Evolutionary conservation across 2,329 filamentous ascomycete genomes (phyloP), one percentile per base, ranked within the genome.

Genomic region (Epichloe coenophiala): DNA sequence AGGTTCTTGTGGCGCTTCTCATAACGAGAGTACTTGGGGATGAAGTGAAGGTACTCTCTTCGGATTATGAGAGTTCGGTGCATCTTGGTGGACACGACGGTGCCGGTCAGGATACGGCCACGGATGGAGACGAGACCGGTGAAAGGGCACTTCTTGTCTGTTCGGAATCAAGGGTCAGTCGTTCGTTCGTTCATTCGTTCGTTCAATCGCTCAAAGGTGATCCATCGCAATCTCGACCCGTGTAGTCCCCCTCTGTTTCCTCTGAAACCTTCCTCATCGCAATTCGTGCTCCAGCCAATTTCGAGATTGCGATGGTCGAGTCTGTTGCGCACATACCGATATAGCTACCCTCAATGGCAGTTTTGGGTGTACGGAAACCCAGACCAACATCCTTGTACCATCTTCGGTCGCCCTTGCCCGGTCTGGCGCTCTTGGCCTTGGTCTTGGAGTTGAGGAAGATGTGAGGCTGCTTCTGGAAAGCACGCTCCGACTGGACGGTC

Each of bases 1-100:
- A 98, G 82, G 85, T 98, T 98, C 86, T 96, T 96, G 88, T 98
- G 93, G 74, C 93, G 84, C 86, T 96, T 97, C 88, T 98, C 94
- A 77, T 98, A 98, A 84, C 93, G 88, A 72, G 87, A 81, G 84
- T 98, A 98, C 82, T 98, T 98, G 75, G 90, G 90, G 72, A 98
- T 86, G 79, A 88, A 98, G 82, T 98, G 93, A 58, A 98, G 88
- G 83, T 98, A 98, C 83, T 98, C 93, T 76, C 93, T 86, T 74
- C 93, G 93, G 82, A 98, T 94, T 77, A 98, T 86, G 72, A 97
- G 78, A 68, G 93, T 98, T 77, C 93, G 88, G 87, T 98, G 93
- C 93, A 98, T 98, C 88, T 98, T 98, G 77, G 93, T 98, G 67
- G 91, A 97, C 70, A 97, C 86, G 70, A 98, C 93, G 71, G 89